Base-by-base conservation (phyloP, 805 yeast genomes). In the Monosporozyma siamensis region DNA sequence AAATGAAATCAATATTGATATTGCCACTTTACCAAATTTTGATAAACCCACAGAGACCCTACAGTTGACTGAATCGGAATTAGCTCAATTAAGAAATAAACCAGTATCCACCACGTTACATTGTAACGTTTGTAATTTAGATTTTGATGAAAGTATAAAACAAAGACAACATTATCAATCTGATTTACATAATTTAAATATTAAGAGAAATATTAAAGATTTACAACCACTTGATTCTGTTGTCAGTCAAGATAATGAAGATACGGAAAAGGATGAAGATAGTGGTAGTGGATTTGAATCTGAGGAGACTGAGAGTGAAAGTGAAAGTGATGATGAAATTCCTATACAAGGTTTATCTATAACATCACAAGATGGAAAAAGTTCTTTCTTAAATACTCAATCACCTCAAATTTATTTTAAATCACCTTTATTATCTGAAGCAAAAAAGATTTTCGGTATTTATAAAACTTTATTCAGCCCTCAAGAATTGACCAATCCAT, bases 351-450 rank as follows among this genome's bases (percentile, higher is more conserved):
- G 39, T 55, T 29, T 42, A 51, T 25, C 11, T 52, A 11, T 29
- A 7, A 15, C 32, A 14, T 10, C 14, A 14, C 4, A 14, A 6
- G 32, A 29, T 40, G 52, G 14, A 51, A 35, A 70, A 29, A 72
- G 81, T 53, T 77, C 71, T 53, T 29, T 29, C 10, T 54, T 82
- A 46, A 77, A 81, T 44, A 79, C 90, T 0, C 75, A 78, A 51
- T 78, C 94, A 0, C 88, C 96, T 0, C 75, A 64, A 41, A 69
- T 85, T 1, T 64, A 75, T 34, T 80, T 81, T 56, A 67, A 71
- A 44, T 75, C 86, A 1, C 44, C 62, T 0, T 42, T 68, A 3
- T 44, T 81, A 12, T 69, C 74, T 1, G 31, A 26, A 14, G 9
- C 20, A 12, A 38, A 29, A 12, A 17, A 26, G 20, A 76, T 78